A percentile compares a stretch with the other conserved stretches of the same genome.
Conservation (phyloP, 495 filamentous ascomycete species). For the Podospora pseudoanserina region DNA sequence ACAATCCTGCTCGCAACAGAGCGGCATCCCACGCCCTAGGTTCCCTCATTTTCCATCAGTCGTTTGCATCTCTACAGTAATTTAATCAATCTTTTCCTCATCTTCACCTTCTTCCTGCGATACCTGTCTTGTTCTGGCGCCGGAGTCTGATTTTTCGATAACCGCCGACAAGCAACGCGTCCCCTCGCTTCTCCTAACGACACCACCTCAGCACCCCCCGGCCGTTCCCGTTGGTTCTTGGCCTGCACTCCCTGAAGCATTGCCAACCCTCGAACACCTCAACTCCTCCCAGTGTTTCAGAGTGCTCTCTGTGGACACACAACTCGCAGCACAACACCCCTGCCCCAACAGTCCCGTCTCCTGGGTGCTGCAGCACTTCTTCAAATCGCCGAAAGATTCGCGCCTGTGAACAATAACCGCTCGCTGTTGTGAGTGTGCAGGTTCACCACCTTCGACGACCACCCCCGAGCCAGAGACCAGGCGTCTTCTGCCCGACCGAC, state of each 20-base stretch:
- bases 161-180: neutral
- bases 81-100: neutral
- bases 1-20: slow-evolving; percentile 5
- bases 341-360: slow-evolving; percentile 14
- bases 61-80: slow-evolving; percentile 4
- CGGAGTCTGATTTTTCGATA: neutral
- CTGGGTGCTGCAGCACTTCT: slow-evolving; percentile 12
- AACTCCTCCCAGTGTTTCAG: slow-evolving; percentile 47
- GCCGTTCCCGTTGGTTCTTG: neutral
- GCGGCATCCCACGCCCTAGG: slow-evolving; percentile 11
- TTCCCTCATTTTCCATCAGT: slow-evolving; percentile 18
- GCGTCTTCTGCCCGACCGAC: neutral
- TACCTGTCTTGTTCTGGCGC: neutral
- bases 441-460: neutral
- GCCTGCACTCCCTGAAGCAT: slow-evolving; percentile 13
- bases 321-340: slow-evolving; percentile 28
- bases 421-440: neutral
- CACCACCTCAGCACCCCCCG: slow-evolving; percentile 2
- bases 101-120: neutral
- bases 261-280: slow-evolving; percentile 35
- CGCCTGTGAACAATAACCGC: neutral
- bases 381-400: neutral
- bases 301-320: slow-evolving; percentile 34
- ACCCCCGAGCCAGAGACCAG: neutral
- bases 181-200: slow-evolving; percentile 6